These are phyloP conservation scores for Talaromyces amestolkiae DNA, from an alignment of 2,329 filamentous ascomycete genomes.

Conservation along the genomic window DNA sequence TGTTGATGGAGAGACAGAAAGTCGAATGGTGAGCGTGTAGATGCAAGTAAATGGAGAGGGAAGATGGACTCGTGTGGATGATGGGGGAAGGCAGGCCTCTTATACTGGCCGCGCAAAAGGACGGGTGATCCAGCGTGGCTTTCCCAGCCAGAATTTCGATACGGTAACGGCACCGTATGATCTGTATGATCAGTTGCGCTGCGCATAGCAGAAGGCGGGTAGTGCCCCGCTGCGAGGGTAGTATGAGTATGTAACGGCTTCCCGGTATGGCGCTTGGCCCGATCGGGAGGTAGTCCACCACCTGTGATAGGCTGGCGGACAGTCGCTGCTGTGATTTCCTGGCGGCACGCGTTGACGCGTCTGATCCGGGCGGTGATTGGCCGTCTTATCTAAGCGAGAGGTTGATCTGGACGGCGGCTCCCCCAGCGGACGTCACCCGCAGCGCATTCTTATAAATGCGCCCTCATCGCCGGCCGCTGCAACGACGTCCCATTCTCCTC, in stretches of 20 bases:
- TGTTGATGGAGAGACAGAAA: constrained; percentile 20
- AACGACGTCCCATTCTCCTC: constrained; percentile 33
- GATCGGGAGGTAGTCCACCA: constrained; percentile 26
- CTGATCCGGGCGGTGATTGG: constrained; percentile 44
- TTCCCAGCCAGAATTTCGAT: constrained; percentile 48
- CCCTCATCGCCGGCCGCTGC: constrained; percentile 27
- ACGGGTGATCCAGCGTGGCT: constrained; percentile 45
- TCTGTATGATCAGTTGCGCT: constrained; percentile 43
- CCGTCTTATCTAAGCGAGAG: constrained; percentile 41
- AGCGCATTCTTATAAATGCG: constrained; percentile 45
- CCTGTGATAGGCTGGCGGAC: constrained; percentile 6
- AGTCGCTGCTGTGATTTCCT: constrained; percentile 5
- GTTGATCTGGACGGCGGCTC: constrained; percentile 47
- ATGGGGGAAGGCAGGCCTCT: constrained; percentile 41
- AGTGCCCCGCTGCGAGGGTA: constrained; percentile 18
- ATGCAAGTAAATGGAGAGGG: constrained; percentile 24
- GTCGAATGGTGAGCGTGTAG: constrained; percentile 20
- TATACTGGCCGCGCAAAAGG: constrained; percentile 44
- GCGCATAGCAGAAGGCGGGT: background rate
- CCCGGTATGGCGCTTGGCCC: constrained; percentile 30
- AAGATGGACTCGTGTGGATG: constrained; percentile 19
- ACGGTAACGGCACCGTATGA: constrained; percentile 43
- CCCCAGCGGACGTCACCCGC: constrained; percentile 44
- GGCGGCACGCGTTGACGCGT: constrained; percentile 18
- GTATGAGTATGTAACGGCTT: constrained; percentile 25